Base-by-base conservation (phyloP, 768 basidiomycete genomes). In the Paxillus ammoniavirescens region DNA sequence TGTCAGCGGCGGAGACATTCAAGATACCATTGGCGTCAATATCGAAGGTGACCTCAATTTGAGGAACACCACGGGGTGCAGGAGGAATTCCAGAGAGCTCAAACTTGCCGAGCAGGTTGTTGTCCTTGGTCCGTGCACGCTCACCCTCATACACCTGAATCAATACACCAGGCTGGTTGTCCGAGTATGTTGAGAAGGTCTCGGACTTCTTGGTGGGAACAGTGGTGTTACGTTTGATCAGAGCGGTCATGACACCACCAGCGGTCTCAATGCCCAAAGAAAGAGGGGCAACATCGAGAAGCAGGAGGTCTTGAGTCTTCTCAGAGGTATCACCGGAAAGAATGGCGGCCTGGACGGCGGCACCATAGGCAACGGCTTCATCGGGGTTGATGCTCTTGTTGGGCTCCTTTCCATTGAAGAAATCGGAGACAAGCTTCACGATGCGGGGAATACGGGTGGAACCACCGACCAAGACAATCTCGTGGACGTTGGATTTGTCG, bases 321-420 rank as follows among this genome's bases (percentile, higher is more conserved):
- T 97, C 95, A 2, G 96, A 97, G 26, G 94, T 96, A 72, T 98
- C 93, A 66, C 96, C 96, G 26, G 96, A 92, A 53, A 98, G 87
- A 65, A 98, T 96, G 65, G 95, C 96, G 53, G 93, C 96, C 77
- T 98, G 95, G 64, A 99, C 94, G 55, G 96, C 96, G 52, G 96
- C 96, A 80, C 96, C 95, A 72, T 97, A 97, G 17, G 96, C 96
- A 54, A 98, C 94, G 52, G 96, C 95, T 77, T 98, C 96, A 61
- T 98, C 96, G 49, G 96, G 96, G 86, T 98, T 98, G 81, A 98
- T 98, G 77, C 89, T 89, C 83, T 95, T 97, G 82, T 93, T 94
- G 65, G 93, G 95, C 78, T 97, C 94, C 81, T 95, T 94, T 71
- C 95, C 95, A 72, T 91, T 92, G 82, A 98, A 98, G 84, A 91